These are phyloP conservation scores for Clitopilus hobsonii DNA, from an alignment of 768 basidiomycete genomes.

Conservation along the genomic window DNA sequence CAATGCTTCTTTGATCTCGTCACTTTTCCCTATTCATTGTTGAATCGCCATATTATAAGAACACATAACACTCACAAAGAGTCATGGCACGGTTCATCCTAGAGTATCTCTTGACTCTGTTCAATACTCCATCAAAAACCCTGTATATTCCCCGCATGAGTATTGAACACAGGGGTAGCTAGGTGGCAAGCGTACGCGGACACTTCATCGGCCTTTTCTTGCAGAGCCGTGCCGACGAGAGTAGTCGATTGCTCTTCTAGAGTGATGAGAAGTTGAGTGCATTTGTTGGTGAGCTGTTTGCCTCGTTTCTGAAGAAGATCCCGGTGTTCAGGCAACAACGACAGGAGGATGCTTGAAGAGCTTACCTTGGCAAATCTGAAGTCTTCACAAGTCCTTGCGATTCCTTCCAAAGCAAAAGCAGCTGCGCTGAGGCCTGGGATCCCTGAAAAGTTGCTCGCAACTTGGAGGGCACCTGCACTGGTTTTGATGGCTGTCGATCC, in stretches of 20 bases:
- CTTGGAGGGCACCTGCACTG: constrained; percentile 27
- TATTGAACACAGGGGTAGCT: neutral
- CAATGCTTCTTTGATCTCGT: constrained; percentile 37
- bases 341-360: neutral
- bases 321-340: neutral
- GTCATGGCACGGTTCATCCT: constrained; percentile 30
- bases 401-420: constrained; percentile 37
- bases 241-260: constrained; percentile 34
- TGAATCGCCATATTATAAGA: too few relatives aligned
- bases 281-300: constrained; percentile 35
- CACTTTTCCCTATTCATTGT: neutral
- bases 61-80: constrained; percentile 34
- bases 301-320: constrained; percentile 31
- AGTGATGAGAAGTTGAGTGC: constrained; percentile 30
- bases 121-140: constrained; percentile 34
- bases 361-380: constrained; percentile 46
- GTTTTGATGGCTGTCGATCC: constrained; percentile 5
- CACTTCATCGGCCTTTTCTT: constrained; percentile 36
- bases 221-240: constrained; percentile 35
- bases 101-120: constrained; percentile 33
- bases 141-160: constrained; percentile 18
- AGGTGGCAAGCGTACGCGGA: neutral
- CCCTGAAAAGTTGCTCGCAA: constrained; percentile 39
- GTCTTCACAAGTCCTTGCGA: constrained; percentile 39
- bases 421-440: constrained; percentile 42